Conservation (phyloP, 257 asterid genomes). For the Primulina tabacum region DNA sequence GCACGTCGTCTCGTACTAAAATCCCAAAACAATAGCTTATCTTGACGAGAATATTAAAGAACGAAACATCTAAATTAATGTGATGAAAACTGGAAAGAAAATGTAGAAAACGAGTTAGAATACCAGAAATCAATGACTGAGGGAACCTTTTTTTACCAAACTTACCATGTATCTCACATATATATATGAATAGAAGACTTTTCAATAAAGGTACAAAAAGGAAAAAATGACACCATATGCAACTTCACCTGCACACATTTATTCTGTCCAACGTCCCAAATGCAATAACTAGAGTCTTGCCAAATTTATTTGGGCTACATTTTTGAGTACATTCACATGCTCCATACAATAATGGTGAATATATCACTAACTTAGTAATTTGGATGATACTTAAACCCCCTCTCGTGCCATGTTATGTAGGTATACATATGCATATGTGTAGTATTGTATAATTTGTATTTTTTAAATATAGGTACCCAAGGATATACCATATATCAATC, state of each 20-base stretch:
- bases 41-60: too few relatives aligned
- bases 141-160: background rate
- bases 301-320: background rate
- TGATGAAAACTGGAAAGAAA: too few relatives aligned
- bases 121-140: too few relatives aligned
- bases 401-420: background rate
- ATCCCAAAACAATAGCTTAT: too few relatives aligned
- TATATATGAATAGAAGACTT: too few relatives aligned
- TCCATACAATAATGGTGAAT: background rate
- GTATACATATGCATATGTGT: too few relatives aligned
- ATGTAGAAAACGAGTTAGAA: too few relatives aligned
- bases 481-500: too few relatives aligned
- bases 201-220: background rate
- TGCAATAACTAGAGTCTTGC: background rate
- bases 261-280: background rate
- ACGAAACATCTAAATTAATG: too few relatives aligned
- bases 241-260: background rate
- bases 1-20: too few relatives aligned
- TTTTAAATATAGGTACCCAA: too few relatives aligned
- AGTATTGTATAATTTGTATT: too few relatives aligned
- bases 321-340: background rate
- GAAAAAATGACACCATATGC: background rate
- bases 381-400: background rate
- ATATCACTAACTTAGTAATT: background rate
- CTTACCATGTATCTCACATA: background rate